A percentile compares a stretch with the other conserved stretches of the same genome.
Conservation (phyloP, 1,284 basidiomycete genomes). For the Puccinia hordei region DNA sequence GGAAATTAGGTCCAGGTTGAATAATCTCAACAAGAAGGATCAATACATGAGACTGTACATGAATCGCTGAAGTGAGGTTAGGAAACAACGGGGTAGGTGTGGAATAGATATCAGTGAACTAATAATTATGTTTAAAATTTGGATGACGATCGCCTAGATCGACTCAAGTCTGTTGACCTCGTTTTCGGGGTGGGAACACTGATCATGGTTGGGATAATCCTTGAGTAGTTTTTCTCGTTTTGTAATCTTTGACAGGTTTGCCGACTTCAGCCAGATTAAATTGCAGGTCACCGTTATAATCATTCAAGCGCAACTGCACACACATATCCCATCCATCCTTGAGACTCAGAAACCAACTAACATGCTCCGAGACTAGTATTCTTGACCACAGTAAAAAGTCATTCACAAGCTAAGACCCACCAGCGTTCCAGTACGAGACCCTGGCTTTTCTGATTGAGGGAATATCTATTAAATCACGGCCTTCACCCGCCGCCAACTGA, state of each 20-base stretch:
- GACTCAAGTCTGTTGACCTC: neutral
- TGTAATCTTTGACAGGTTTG: conserved; percentile 15
- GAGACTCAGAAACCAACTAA: neutral
- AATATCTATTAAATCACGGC: conserved; percentile 22
- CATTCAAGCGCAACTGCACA: conserved; percentile 25
- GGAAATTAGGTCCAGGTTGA: too few relatives aligned
- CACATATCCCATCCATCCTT: neutral
- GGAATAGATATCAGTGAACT: neutral
- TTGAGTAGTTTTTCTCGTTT: conserved; percentile 20
- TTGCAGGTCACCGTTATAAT: conserved; percentile 11
- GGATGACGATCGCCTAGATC: conserved; percentile 47
- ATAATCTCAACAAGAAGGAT: too few relatives aligned
- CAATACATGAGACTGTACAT: too few relatives aligned
- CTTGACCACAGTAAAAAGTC: neutral
- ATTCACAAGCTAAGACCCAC: conserved; percentile 38
- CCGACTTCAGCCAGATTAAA: conserved; percentile 20
- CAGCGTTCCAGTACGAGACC: conserved; percentile 26
- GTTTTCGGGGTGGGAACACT: neutral
- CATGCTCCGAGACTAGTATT: too few relatives aligned
- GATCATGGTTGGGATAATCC: conserved; percentile 17
- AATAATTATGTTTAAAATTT: conserved; percentile 46
- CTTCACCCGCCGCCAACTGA: neutral
- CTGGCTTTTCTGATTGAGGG: conserved; percentile 32
- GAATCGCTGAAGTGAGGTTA: too few relatives aligned
- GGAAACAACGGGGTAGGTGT: too few relatives aligned